Evolutionary conservation across 108 stramenopile genomes (phyloP).

Genomic region (Skeletonema costatum): DNA sequence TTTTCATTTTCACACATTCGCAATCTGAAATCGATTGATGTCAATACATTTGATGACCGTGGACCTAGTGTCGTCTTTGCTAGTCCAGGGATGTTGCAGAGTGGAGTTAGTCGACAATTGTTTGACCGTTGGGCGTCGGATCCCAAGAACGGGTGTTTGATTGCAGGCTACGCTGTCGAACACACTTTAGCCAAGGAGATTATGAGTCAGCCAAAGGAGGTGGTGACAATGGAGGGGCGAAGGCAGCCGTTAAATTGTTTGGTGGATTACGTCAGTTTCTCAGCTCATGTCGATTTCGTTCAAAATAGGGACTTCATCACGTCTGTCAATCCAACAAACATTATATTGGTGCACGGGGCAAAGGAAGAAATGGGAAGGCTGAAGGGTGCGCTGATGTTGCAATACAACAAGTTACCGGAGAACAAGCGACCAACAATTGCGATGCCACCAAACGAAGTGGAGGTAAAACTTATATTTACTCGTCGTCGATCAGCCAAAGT

Average conservation of each 20-base stretch:
- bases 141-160: constrained; percentile 94
- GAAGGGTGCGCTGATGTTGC: constrained; percentile 81
- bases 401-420: constrained; percentile 80
- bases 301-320: constrained; percentile 95
- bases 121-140: constrained; percentile 98
- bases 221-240: constrained; percentile 92
- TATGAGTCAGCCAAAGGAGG: constrained; percentile 93
- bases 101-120: constrained; percentile 92
- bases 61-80: constrained; percentile 97
- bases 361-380: constrained; percentile 95
- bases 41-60: constrained; percentile 88
- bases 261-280: constrained; percentile 96
- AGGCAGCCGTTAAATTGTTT: constrained; percentile 90
- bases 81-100: constrained; percentile 98
- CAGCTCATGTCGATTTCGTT: constrained; percentile 98
- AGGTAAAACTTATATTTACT: constrained; percentile 87
- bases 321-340: constrained; percentile 85
- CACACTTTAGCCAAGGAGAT: constrained; percentile 98
- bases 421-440: constrained; percentile 86
- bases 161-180: constrained; percentile 98
- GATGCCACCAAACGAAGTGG: constrained; percentile 89
- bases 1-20: constrained; percentile 89
- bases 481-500: constrained; percentile 86
- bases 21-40: constrained; percentile 89
- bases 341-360: constrained; percentile 98